Conservation (phyloP, 495 filamentous ascomycete species). For the Aspergillus olivimuriae region DNA sequence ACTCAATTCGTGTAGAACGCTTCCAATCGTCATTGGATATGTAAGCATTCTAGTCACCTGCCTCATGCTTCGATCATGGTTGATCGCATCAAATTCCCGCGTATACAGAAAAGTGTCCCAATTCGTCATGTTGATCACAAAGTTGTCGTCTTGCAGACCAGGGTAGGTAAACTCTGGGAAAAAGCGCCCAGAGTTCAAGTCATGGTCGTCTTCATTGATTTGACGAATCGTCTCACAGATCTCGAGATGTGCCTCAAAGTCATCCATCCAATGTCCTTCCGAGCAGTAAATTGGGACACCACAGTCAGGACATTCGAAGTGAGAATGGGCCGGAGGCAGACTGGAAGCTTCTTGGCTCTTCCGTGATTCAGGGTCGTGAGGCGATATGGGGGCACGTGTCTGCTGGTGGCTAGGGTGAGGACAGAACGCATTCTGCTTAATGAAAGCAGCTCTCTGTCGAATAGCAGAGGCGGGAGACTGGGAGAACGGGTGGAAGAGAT, state of each 20-base stretch:
- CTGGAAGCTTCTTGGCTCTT: conserved; percentile 37
- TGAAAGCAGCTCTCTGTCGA: conserved; percentile 75
- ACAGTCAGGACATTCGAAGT: conserved; percentile 94
- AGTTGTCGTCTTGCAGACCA: conserved; percentile 80
- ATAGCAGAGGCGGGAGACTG: conserved; percentile 81
- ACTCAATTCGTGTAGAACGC: conserved; percentile 86
- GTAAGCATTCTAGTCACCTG: conserved; percentile 90
- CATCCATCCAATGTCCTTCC: conserved; percentile 88
- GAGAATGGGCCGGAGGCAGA: conserved; percentile 66
- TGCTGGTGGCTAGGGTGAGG: conserved; percentile 79
- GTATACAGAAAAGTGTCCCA: conserved; percentile 97
- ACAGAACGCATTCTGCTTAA: conserved; percentile 85
- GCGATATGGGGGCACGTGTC: conserved; percentile 52
- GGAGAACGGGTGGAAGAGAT: conserved; percentile 90
- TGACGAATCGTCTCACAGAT: conserved; percentile 86
- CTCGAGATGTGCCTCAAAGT: conserved; percentile 86
- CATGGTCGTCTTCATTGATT: conserved; percentile 98
- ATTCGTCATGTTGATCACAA: conserved; percentile 92
- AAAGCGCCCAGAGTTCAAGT: conserved; percentile 79
- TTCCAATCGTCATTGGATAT: conserved; percentile 86
- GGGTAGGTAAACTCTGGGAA: conserved; percentile 95
- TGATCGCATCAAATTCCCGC: conserved; percentile 79
- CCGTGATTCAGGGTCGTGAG: conserved; percentile 55
- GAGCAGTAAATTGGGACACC: conserved; percentile 91
- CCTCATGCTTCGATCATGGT: conserved; percentile 77